Evolutionary conservation across 106 monocot genomes (phyloP).

Genomic region (Cymbidium sinense): DNA sequence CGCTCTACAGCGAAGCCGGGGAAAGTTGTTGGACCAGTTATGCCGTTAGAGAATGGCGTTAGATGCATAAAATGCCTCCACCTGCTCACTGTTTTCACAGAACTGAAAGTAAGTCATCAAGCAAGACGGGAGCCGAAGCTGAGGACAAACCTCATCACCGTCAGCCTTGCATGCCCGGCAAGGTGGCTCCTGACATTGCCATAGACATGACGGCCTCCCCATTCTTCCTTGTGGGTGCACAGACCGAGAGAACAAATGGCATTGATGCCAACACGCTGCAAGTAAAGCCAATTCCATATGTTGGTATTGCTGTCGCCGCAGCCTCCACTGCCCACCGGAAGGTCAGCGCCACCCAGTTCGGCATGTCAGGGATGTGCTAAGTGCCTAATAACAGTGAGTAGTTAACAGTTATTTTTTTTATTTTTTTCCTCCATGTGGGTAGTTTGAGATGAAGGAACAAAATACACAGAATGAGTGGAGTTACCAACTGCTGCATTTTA

Average conservation of each 20-base stretch:
- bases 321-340: slow-evolving; percentile 31
- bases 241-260: slow-evolving; percentile 14
- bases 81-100: slow-evolving; percentile 34
- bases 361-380: slow-evolving; percentile 54
- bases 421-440: too few relatives aligned
- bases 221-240: slow-evolving; percentile 32
- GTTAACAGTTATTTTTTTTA: too few relatives aligned
- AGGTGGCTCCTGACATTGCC: slow-evolving; percentile 26
- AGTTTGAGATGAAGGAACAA: not conserved
- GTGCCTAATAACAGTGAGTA: too few relatives aligned
- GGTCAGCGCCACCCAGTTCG: slow-evolving; percentile 41
- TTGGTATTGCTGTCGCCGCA: slow-evolving; percentile 32
- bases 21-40: slow-evolving; percentile 61
- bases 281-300: slow-evolving; percentile 17
- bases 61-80: slow-evolving; percentile 21
- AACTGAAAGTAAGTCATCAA: slow-evolving; percentile 11
- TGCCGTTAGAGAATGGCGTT: slow-evolving; percentile 59
- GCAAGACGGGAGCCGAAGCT: slow-evolving; percentile 13
- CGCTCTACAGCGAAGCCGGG: slow-evolving; percentile 40
- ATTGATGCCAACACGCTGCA: slow-evolving; percentile 13
- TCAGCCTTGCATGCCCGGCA: slow-evolving; percentile 21
- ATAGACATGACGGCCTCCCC: slow-evolving; percentile 43
- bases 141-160: slow-evolving; percentile 13
- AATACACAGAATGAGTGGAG: not conserved
- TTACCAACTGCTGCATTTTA: not conserved